Percentiles rank a stretch among this genome's conserved stretches.
These are phyloP conservation scores for Babesia divergens DNA, from an alignment of 169 alveolate species.

Conservation along the genomic window DNA sequence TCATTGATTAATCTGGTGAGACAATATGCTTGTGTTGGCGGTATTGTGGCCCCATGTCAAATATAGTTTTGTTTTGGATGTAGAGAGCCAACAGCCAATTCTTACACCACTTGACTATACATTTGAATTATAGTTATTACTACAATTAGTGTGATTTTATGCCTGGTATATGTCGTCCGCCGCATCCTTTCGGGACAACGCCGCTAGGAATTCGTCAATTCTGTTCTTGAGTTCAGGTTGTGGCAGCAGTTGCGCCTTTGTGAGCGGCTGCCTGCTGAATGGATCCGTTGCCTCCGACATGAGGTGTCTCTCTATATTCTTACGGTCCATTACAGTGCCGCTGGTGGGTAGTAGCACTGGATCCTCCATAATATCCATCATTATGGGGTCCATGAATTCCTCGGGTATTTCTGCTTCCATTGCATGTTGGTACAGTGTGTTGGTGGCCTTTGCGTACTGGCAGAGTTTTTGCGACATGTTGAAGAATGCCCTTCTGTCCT, in stretches of 20 bases:
- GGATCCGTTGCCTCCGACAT: constrained; percentile 91
- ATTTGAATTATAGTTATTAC: too few species aligned
- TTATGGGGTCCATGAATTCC: constrained; percentile 88
- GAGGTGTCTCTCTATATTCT: constrained; percentile 86
- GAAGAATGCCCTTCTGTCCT: constrained; percentile 29
- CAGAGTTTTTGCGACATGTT: constrained; percentile 34
- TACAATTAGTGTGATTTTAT: too few species aligned
- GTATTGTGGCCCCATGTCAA: too few species aligned
- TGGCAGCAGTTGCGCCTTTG: constrained; percentile 83
- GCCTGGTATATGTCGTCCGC: constrained; percentile 9
- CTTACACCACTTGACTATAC: too few species aligned
- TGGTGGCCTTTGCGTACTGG: constrained; percentile 63
- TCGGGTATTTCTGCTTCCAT: constrained; percentile 82
- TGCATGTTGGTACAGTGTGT: constrained; percentile 49
- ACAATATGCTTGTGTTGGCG: too few species aligned
- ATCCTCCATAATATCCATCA: constrained; percentile 88
- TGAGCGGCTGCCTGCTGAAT: constrained; percentile 87
- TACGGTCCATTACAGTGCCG: constrained; percentile 85
- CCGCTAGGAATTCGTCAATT: constrained; percentile 68
- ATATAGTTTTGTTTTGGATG: too few species aligned
- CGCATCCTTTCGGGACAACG: constrained; percentile 41
- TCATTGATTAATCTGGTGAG: too few species aligned
- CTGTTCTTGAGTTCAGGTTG: constrained; percentile 81
- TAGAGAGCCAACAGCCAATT: too few species aligned
- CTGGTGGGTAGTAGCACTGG: constrained; percentile 90